These are phyloP conservation scores for Corniculantispora saksenae DNA, from an alignment of 2,329 filamentous ascomycete species.

Conservation along the genomic window DNA sequence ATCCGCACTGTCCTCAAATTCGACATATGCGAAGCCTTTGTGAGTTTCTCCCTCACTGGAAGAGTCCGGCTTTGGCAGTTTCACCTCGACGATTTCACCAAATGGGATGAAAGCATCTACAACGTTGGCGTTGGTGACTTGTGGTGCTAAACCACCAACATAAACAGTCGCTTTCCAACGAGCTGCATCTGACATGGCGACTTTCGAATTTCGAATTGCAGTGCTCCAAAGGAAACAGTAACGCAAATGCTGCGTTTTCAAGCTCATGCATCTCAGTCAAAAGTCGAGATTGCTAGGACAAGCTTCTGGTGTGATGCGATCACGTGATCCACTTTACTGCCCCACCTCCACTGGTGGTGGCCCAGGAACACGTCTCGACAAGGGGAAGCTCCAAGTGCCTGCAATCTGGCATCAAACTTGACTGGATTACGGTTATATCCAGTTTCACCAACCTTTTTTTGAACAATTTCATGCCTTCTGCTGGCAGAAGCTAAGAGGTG, in stretches of 20 bases:
- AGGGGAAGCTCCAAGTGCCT: conserved; percentile 36
- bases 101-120: conserved; percentile 95
- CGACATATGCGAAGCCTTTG: conserved; percentile 93
- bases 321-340: conserved; percentile 29
- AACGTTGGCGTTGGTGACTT: conserved; percentile 73
- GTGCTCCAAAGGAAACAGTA: not conserved
- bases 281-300: not conserved
- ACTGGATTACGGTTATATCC: conserved; percentile 13
- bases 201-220: not conserved
- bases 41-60: conserved; percentile 78
- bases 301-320: conserved; percentile 13
- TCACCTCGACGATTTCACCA: conserved; percentile 90
- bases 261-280: not conserved
- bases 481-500: conserved; percentile 33
- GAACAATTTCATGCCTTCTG: conserved; percentile 28
- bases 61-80: conserved; percentile 83
- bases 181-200: conserved; percentile 73
- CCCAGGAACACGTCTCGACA: conserved; percentile 20
- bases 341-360: conserved; percentile 2
- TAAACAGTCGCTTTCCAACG: conserved; percentile 91
- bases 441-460: conserved; percentile 21
- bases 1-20: conserved; percentile 84
- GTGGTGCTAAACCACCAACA: conserved; percentile 82
- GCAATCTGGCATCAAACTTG: conserved; percentile 49
- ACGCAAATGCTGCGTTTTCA: not conserved